Percentiles rank a stretch among this genome's conserved stretches.
Evolutionary conservation across 1,284 basidiomycete genomes (phyloP).

Genomic region (Cryptococcus sp.): DNA sequence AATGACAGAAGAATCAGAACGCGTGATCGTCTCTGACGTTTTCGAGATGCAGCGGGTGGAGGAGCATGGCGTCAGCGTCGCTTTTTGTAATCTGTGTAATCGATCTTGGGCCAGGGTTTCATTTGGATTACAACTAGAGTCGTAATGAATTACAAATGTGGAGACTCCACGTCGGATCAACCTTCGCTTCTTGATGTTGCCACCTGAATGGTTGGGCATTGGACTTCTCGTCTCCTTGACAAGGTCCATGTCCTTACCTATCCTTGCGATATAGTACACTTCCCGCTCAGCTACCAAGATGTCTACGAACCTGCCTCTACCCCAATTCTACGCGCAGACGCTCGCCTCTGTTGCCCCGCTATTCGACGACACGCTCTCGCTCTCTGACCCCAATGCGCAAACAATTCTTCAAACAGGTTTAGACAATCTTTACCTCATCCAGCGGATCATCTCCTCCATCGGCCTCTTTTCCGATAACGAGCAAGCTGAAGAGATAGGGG

Average conservation of each 20-base stretch:
- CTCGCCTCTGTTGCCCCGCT: conserved; percentile 43
- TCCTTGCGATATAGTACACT: not conserved
- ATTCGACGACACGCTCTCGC: conserved; percentile 42
- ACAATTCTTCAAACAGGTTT: conserved; percentile 28
- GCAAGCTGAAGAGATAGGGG: conserved; percentile 77
- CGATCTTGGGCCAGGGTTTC: too few relatives aligned
- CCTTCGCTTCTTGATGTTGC: too few relatives aligned
- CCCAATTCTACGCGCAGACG: conserved; percentile 43
- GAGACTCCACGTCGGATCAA: too few relatives aligned
- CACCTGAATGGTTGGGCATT: too few relatives aligned
- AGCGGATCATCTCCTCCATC: conserved; percentile 54
- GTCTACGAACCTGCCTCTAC: conserved; percentile 42
- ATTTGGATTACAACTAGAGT: too few relatives aligned
- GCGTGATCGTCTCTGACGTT: too few relatives aligned
- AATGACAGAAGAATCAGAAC: too few relatives aligned
- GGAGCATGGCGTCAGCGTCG: too few relatives aligned
- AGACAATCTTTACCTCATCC: conserved; percentile 50
- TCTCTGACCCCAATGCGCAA: conserved; percentile 30
- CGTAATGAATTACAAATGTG: too few relatives aligned
- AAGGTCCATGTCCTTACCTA: not conserved
- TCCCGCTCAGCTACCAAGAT: conserved; percentile 1
- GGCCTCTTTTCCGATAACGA: conserved; percentile 86
- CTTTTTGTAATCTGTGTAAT: too few relatives aligned
- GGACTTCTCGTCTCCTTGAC: too few relatives aligned
- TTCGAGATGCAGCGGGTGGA: not conserved